Evolutionary conservation across 2,329 filamentous ascomycete species (phyloP).

Genomic region (Colletotrichum theobromicola): DNA sequence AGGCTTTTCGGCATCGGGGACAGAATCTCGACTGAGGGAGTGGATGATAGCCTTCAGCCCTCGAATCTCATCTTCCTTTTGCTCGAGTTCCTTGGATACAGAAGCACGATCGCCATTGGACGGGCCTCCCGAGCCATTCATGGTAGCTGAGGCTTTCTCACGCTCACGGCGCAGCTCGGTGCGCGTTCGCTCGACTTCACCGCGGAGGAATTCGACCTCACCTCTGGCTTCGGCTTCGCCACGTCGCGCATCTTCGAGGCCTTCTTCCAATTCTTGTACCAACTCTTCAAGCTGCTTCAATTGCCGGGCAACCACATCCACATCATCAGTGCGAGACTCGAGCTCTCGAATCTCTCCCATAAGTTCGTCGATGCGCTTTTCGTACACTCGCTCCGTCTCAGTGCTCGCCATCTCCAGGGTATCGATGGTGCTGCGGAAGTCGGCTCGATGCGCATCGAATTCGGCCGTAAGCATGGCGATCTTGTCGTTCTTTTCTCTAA

Average conservation of each 20-base stretch:
- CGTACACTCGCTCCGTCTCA: conserved; percentile 95
- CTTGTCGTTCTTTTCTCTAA: conserved; percentile 96
- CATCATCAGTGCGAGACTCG: conserved; percentile 83
- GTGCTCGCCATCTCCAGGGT: conserved; percentile 94
- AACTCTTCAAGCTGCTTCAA: conserved; percentile 95
- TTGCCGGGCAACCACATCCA: conserved; percentile 88
- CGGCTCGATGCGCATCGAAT: conserved; percentile 92
- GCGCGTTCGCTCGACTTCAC: conserved; percentile 90
- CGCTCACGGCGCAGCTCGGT: conserved; percentile 87
- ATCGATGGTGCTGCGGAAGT: conserved; percentile 96
- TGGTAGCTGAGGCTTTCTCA: conserved; percentile 74
- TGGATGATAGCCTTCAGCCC: conserved; percentile 98
- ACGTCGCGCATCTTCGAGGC: conserved; percentile 89
- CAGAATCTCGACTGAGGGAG: conserved; percentile 81
- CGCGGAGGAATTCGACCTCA: conserved; percentile 93
- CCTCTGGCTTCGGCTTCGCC: conserved; percentile 95
- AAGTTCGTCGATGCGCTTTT: conserved; percentile 87
- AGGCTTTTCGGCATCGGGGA: conserved; percentile 42
- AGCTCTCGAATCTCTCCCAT: conserved; percentile 83
- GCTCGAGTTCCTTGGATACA: conserved; percentile 78
- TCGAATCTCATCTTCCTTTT: conserved; percentile 96
- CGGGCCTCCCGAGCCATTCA: conserved; percentile 48
- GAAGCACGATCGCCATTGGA: conserved; percentile 47
- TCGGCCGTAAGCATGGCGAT: conserved; percentile 92
- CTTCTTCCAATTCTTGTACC: conserved; percentile 95